These are phyloP conservation scores for Chlamydomonas schloesseri DNA, from an alignment of 139 green algal species.

Conservation along the genomic window DNA sequence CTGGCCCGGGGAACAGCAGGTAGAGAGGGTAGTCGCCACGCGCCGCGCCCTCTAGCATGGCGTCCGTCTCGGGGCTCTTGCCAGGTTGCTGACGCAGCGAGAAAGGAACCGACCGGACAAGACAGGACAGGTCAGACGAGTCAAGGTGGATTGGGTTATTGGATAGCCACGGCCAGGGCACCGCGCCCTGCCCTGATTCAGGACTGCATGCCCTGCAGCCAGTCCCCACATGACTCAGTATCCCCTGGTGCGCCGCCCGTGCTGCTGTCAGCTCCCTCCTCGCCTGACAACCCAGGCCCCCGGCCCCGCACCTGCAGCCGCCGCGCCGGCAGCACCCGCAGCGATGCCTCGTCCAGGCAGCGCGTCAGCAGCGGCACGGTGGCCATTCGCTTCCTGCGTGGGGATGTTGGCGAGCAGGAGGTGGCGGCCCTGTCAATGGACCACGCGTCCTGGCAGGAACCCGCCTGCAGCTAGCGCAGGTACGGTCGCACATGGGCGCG, in stretches of 20 bases:
- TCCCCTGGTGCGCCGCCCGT: neutral
- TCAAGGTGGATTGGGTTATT: neutral
- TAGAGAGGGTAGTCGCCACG: constrained; percentile 24
- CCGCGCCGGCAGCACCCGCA: constrained; percentile 11
- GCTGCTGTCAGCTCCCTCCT: neutral
- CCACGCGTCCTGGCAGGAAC: no score
- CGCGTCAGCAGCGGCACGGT: constrained; percentile 28
- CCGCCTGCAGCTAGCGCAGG: no score
- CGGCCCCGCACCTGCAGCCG: constrained; percentile 14
- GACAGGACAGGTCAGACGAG: neutral
- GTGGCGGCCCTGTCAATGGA: neutral
- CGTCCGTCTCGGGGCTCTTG: neutral
- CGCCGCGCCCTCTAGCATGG: neutral
- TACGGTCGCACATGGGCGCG: no score
- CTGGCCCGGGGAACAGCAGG: constrained; percentile 47
- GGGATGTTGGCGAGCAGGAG: neutral
- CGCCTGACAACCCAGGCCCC: neutral
- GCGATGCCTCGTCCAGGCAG: constrained; percentile 16
- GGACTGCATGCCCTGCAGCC: no score
- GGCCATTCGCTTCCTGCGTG: constrained; percentile 21
- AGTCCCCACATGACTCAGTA: no score
- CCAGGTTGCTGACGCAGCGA: neutral
- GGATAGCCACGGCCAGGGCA: neutral
- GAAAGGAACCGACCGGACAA: no score
- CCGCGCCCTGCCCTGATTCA: no score